A percentile compares a stretch with the other conserved stretches of the same genome.
phyloP scores from a whole-genome alignment of 768 basidiomycete species.

The Lactarius indigo region DNA sequence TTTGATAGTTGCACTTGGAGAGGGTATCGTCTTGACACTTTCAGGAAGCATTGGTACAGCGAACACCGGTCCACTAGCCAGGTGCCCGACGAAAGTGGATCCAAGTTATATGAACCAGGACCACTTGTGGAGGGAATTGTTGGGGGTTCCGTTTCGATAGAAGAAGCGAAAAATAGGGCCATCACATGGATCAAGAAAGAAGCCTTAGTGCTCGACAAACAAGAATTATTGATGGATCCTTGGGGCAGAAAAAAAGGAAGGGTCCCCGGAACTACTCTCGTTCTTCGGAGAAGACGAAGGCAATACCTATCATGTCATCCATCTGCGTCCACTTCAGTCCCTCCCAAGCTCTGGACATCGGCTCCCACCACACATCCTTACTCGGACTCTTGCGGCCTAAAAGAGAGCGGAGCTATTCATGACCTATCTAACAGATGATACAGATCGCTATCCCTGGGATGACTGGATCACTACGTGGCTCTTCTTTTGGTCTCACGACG shows the following conservation, averaged over 20 bases:
- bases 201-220: neutral
- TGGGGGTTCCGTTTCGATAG: neutral
- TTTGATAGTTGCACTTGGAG: conserved; percentile 8
- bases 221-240: neutral
- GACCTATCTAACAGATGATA: no score
- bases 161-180: neutral
- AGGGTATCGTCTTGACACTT: conserved; percentile 4
- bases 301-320: neutral
- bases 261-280: neutral
- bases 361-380: no score
- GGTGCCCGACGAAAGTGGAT: neutral
- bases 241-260: neutral
- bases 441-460: no score
- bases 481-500: no score
- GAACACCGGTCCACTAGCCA: conserved; percentile 8
- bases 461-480: no score
- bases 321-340: neutral
- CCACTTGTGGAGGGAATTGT: neutral
- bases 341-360: neutral
- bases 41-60: neutral
- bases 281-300: neutral
- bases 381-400: no score
- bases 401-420: no score
- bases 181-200: neutral
- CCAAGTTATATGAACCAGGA: conserved; percentile 4